Evolutionary conservation across 2,329 filamentous ascomycete genomes (phyloP), one percentile per base, ranked within the genome.

Genomic region (Aspergillus novofumigatus): DNA sequence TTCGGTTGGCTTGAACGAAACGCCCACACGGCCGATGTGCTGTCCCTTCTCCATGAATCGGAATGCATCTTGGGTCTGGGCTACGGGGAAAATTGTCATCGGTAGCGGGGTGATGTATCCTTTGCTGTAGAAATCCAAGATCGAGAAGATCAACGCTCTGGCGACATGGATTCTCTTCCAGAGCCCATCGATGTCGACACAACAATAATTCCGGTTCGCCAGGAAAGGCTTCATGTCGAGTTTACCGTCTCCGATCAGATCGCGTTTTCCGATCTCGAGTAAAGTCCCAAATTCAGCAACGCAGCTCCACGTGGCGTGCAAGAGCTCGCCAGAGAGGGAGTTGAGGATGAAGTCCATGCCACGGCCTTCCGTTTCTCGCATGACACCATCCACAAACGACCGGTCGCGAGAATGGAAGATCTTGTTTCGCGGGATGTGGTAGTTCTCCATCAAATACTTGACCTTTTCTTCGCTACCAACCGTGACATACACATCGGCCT

Each of bases 291-390:
- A 61, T 0, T 59, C 53, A 0, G 67, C 68, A 7, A 69, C 60
- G 47, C 64, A 67, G 20, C 63, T 54, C 68, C 68, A 72, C 0
- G 65, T 64, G 1, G 63, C 61, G 20, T 67, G 62, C 1, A 71
- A 52, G 2, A 70, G 50, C 3, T 70, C 66, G 2, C 68, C 70
- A 1, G 66, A 60, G 1, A 72, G 54, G 1, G 68, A 69, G 48
- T 69, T 72, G 2, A 72, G 57, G 4, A 68, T 65, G 2, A 70
- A 14, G 44, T 72, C 66, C 5, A 68, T 65, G 4, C 68, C 69
- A 1, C 45, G 53, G 1, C 63, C 61, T 2, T 55, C 26, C 1
- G 69, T 72, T 10, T 55, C 62, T 0, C 47, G 26, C 49, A 66
- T 55, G 1, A 72, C 9, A 21, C 52, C 59, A 1, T 14, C 9